phyloP scores from a whole-genome alignment of 2,329 filamentous ascomycete genomes.

The Ophiostoma novo-ulmi region DNA sequence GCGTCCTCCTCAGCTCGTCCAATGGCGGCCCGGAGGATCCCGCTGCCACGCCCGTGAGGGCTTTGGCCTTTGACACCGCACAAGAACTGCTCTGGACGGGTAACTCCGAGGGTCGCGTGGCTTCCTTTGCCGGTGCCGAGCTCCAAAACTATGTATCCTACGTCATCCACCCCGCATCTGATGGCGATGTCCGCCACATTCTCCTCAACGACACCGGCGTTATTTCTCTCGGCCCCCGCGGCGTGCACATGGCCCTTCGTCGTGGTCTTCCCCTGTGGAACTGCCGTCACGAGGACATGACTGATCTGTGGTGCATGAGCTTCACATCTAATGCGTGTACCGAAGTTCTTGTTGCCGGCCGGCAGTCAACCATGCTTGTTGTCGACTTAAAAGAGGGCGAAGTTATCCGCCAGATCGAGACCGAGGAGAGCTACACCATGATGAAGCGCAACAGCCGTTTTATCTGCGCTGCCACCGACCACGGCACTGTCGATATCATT shows the following conservation, averaged over 20 bases:
- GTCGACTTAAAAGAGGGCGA: conserved; percentile 65
- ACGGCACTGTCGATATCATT: conserved; percentile 77
- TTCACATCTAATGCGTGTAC: conserved; percentile 81
- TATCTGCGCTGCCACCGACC: conserved; percentile 84
- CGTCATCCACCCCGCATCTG: conserved; percentile 65
- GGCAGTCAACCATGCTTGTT: conserved; percentile 79
- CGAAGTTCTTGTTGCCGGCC: conserved; percentile 81
- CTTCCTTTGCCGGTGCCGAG: conserved; percentile 80
- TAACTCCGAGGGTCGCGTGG: conserved; percentile 64
- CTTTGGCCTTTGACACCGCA: conserved; percentile 80
- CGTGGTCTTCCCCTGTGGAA: conserved; percentile 86
- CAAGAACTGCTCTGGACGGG: conserved; percentile 89
- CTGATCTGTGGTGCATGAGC: conserved; percentile 87
- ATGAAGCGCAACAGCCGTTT: conserved; percentile 81
- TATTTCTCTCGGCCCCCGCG: conserved; percentile 73
- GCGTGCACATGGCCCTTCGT: conserved; percentile 82
- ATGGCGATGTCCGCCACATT: conserved; percentile 80
- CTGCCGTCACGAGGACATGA: conserved; percentile 63
- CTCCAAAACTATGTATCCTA: conserved; percentile 88
- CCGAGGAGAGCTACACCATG: conserved; percentile 74
- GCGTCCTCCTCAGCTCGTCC: conserved; percentile 71
- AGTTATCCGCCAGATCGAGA: conserved; percentile 48
- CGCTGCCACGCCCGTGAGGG: conserved; percentile 63
- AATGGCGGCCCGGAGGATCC: conserved; percentile 59
- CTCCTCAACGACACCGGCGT: conserved; percentile 89